phyloP scores from a whole-genome alignment of 1,139 yeast species.

The Eremothecium sinecaudum region DNA sequence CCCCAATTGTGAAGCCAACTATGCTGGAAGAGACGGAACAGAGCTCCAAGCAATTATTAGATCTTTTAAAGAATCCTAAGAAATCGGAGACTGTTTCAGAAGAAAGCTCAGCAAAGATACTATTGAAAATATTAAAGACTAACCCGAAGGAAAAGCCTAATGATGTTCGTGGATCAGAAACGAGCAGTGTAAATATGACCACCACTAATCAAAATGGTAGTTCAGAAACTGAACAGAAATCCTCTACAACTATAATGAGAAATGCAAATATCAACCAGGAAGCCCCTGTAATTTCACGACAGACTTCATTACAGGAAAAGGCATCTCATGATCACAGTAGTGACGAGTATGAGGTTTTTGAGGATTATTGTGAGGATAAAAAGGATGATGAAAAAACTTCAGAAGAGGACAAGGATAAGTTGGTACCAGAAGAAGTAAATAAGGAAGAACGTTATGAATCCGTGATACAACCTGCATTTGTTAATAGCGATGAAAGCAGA shows the following conservation, averaged over 20 bases:
- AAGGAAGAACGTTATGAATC: background rate
- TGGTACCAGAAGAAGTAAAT: background rate
- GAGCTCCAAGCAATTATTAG: conserved; percentile 26
- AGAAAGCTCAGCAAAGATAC: conserved; percentile 2
- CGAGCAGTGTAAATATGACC: background rate
- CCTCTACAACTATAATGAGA: background rate
- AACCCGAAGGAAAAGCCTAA: conserved; percentile 2
- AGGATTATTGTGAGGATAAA: conserved; percentile 14
- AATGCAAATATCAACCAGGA: no score
- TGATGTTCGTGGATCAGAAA: background rate
- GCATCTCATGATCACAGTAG: conserved; percentile 5
- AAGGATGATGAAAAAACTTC: conserved; percentile 12
- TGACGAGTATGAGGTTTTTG: conserved; percentile 22
- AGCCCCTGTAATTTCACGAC: no score
- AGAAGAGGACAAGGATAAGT: conserved; percentile 10
- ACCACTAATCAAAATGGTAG: background rate
- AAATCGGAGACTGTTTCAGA: conserved; percentile 4
- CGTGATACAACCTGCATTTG: conserved; percentile 8
- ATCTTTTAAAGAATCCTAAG: conserved; percentile 29
- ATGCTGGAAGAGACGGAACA: conserved; percentile 13
- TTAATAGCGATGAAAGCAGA: conserved; percentile 30
- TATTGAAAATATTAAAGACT: conserved; percentile 3
- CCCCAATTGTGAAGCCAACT: conserved; percentile 12
- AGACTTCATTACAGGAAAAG: background rate
- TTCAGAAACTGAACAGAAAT: background rate